Percentiles rank a stretch among this genome's conserved stretches.
phyloP scores from a whole-genome alignment of 352 stramenopile species.

The Phytopythium litorale region DNA sequence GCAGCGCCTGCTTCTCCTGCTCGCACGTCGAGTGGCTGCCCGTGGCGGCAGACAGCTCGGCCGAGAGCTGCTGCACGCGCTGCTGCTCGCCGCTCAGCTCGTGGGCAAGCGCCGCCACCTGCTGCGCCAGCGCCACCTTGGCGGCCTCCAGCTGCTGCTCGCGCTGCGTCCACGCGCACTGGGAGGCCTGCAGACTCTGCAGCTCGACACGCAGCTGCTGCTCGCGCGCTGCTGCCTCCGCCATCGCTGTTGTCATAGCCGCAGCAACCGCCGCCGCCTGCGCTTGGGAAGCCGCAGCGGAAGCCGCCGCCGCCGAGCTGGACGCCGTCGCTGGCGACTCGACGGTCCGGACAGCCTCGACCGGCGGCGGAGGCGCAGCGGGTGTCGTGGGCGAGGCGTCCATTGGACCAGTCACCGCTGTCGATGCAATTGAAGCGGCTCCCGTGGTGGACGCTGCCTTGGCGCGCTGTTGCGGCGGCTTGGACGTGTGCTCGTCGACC shows the following conservation, averaged over 20 bases:
- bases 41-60: neutral
- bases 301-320: neutral
- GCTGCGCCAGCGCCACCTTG: conserved; percentile 1
- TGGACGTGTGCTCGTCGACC: neutral
- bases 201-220: conserved; percentile 8
- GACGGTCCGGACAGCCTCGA: neutral
- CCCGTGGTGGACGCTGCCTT: neutral
- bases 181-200: neutral
- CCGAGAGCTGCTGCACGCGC: neutral
- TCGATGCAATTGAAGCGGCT: neutral
- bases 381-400: neutral
- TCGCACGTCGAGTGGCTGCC: conserved; percentile 1
- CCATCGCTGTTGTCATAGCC: neutral
- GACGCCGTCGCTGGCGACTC: neutral
- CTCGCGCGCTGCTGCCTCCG: conserved; percentile 6
- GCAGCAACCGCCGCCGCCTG: neutral
- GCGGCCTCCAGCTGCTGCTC: conserved; percentile 8
- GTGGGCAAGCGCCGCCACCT: conserved; percentile 4
- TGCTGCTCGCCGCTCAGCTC: conserved; percentile 8
- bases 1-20: conserved; percentile 16
- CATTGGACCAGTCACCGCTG: neutral
- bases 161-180: neutral
- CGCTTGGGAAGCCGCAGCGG: neutral
- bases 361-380: neutral
- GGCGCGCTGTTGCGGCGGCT: neutral